Base-by-base conservation (phyloP, 2,329 filamentous ascomycete species). In the Claviceps quebecensis region DNA sequence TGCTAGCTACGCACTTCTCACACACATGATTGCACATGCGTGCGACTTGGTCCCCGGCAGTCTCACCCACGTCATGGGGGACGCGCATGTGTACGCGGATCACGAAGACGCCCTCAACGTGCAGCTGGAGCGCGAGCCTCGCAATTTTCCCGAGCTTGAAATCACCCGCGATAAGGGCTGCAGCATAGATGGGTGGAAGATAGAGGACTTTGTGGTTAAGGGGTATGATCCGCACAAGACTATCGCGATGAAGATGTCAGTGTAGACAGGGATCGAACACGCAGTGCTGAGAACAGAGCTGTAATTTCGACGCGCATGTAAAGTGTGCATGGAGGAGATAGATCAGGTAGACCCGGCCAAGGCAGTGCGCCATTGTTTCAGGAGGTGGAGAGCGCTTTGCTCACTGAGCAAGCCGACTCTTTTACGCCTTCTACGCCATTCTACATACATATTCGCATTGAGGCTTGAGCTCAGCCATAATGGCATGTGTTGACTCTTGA, bases 221-320 rank as follows among this genome's bases (percentile, higher is more conserved):
- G 90, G 85, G 0, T 98, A 98, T 66, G 80, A 90, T 48, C 91
- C 93, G 52, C 88, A 96, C 67, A 91, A 90, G 72, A 78, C 78
- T 5, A 95, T 98, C 70, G 78, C 86, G 45, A 98, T 98, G 93
- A 96, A 97, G 73, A 98, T 98, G 93, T 94, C 87, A 63, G 91
- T 97, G 53, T 89, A 34, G 45, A 34, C 5, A 13, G 23, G 9
- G 17, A 43, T 45, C 17, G 23, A n/a, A 11, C 22, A 49, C 3
- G 38, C n/a, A 16, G 13, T 16, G 26, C 34, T 41, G 47, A 17
- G 17, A 13, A 4, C 16, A 13, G 26, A 43, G 47, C 34, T 7
- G 13, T 36, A 34, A 16, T 45, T 17, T 26, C 36, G 39, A 34
- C 41, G 14, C 41, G 41, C 6, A 26, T 14, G 23, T 44, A 5